These are phyloP conservation scores for Phytophthora macrochlamydospora DNA, from an alignment of 352 stramenopile species.

Conservation along the genomic window DNA sequence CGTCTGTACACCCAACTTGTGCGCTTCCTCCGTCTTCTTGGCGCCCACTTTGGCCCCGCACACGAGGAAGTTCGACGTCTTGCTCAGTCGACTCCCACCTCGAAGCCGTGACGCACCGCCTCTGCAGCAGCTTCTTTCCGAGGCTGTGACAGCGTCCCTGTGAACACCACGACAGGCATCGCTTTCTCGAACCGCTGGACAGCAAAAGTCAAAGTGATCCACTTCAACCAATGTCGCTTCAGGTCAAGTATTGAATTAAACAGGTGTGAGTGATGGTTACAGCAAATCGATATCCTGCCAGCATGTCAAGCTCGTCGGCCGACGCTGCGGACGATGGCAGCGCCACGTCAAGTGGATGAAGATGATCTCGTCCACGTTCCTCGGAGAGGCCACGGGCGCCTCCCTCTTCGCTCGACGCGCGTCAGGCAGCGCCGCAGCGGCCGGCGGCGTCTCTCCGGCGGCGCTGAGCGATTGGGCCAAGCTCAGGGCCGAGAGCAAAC, in stretches of 20 bases:
- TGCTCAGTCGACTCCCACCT: slow-evolving; percentile 39
- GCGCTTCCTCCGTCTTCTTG: slow-evolving; percentile 56
- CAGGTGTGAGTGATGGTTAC: no score
- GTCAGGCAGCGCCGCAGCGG: slow-evolving; percentile 8
- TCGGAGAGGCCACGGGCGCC: slow-evolving; percentile 48
- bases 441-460: slow-evolving; percentile 12
- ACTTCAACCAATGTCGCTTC: no score
- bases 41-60: slow-evolving; percentile 52
- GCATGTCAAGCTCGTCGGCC: slow-evolving; percentile 19
- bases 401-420: slow-evolving; percentile 50
- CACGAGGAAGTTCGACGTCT: slow-evolving; percentile 52
- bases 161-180: slow-evolving; percentile 51
- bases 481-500: slow-evolving; percentile 30
- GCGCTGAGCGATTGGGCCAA: slow-evolving; percentile 18
- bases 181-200: neutral
- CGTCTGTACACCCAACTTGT: slow-evolving; percentile 41
- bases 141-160: slow-evolving; percentile 50
- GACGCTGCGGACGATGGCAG: slow-evolving; percentile 42
- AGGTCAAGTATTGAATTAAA: no score
- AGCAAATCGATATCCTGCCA: neutral
- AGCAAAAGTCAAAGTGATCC: neutral
- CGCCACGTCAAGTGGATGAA: slow-evolving; percentile 79
- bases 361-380: slow-evolving; percentile 83
- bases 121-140: slow-evolving; percentile 40
- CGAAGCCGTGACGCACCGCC: slow-evolving; percentile 45